phyloP scores from a whole-genome alignment of 1,284 basidiomycete species.

The Naganishia cerealis region DNA sequence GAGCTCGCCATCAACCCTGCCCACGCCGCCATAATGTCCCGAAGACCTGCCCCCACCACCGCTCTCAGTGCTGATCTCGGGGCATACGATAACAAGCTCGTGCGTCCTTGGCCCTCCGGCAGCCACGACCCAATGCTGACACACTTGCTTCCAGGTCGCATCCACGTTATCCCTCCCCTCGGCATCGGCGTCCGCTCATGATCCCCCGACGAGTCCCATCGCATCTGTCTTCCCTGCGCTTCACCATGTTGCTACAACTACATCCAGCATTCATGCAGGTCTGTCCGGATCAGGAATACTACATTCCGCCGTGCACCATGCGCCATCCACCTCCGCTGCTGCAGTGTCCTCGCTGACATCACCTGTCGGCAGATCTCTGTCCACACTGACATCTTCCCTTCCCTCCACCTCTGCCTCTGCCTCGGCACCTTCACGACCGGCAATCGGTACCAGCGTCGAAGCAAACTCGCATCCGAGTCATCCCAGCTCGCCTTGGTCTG shows the following conservation, averaged over 20 bases:
- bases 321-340: conserved; percentile 2
- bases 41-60: not conserved
- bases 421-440: not conserved
- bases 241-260: conserved; percentile 13
- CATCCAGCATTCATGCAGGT: not conserved
- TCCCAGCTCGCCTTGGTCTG: conserved; percentile 66
- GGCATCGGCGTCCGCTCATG: conserved; percentile 6
- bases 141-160: conserved; percentile 11
- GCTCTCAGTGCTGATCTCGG: conserved; percentile 17
- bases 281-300: not conserved
- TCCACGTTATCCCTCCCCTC: conserved; percentile 28
- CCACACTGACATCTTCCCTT: not conserved
- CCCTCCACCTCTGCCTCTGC: not conserved
- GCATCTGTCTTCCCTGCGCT: conserved; percentile 24
- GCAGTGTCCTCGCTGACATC: not conserved
- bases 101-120: not conserved
- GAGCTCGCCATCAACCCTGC: not conserved
- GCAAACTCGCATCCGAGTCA: conserved; percentile 41
- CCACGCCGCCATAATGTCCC: not conserved
- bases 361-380: not conserved
- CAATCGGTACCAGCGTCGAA: conserved; percentile 12
- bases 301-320: not conserved
- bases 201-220: conserved; percentile 28
- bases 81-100: conserved; percentile 35
- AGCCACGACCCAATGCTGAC: not conserved